A percentile compares a stretch with the other conserved stretches of the same genome.
Evolutionary conservation across 202 grass and related monocot genomes (phyloP).

Genomic region (Schoenoplectus tabernaemontani): DNA sequence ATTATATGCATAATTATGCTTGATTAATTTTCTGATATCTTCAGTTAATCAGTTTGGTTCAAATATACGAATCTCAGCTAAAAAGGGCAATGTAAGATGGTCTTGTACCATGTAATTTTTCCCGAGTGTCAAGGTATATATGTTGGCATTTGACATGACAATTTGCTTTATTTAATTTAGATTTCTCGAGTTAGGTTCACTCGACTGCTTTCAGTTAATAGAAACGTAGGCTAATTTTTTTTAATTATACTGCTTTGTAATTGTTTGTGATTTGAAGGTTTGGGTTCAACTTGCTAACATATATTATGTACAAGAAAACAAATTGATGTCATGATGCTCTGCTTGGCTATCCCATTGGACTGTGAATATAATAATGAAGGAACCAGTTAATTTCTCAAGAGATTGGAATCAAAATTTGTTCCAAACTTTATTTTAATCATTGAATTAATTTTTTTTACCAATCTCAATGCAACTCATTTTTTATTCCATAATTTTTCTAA

Average conservation of each 20-base stretch:
- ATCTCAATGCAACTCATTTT: too few species aligned
- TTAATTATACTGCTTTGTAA: not conserved
- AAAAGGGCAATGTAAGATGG: not conserved
- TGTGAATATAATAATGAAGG: not conserved
- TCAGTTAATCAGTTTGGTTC: not conserved
- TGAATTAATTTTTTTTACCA: too few species aligned
- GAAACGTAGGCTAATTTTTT: not conserved
- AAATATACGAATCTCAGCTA: not conserved
- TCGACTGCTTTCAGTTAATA: not conserved
- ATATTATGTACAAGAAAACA: not conserved
- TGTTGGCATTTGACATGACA: conserved; percentile 1
- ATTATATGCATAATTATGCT: not conserved
- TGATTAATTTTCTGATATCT: not conserved
- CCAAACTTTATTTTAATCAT: too few species aligned
- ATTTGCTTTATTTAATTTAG: conserved; percentile 1
- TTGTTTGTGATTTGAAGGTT: not conserved
- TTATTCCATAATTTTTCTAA: too few species aligned
- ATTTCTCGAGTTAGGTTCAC: not conserved
- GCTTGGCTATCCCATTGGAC: not conserved
- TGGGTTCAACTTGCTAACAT: not conserved
- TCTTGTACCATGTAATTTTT: not conserved
- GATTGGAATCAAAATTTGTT: too few species aligned
- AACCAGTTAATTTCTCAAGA: too few species aligned
- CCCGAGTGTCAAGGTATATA: conserved; percentile 7
- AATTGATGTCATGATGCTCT: not conserved